Percentiles rank a stretch among this genome's conserved stretches.
Conservation (phyloP, 495 filamentous ascomycete species). For the Talaromyces wortmannii region DNA sequence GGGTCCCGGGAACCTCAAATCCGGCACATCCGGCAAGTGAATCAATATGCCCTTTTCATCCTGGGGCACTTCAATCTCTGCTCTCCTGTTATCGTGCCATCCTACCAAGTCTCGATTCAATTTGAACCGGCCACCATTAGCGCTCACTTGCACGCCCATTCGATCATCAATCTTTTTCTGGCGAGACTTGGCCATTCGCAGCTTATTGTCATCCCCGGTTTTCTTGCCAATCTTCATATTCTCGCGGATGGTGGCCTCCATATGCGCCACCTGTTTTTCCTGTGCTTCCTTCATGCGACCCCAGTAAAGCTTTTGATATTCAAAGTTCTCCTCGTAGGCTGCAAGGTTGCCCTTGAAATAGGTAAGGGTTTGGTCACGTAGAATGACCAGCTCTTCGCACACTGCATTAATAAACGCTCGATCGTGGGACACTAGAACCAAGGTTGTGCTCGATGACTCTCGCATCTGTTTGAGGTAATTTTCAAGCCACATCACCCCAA, state of each 20-base stretch:
- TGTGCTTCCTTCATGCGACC: conserved; percentile 73
- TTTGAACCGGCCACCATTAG: conserved; percentile 69
- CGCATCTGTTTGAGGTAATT: conserved; percentile 52
- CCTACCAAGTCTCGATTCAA: conserved; percentile 65
- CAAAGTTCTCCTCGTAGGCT: conserved; percentile 59
- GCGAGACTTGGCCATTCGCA: conserved; percentile 68
- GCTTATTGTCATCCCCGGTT: conserved; percentile 70
- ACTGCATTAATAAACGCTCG: conserved; percentile 64
- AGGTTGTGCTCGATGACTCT: conserved; percentile 25
- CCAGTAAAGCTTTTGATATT: conserved; percentile 56
- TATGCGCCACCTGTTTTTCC: conserved; percentile 68
- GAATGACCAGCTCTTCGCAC: conserved; percentile 68
- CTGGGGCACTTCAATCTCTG: conserved; percentile 61
- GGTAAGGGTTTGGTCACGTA: conserved; percentile 50
- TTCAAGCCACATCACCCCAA: conserved; percentile 80
- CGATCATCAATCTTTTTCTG: conserved; percentile 78
- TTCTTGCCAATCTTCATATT: conserved; percentile 63
- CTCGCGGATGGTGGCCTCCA: conserved; percentile 66
- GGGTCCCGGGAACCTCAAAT: conserved; percentile 67
- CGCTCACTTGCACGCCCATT: conserved; percentile 64
- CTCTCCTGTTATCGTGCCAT: conserved; percentile 46
- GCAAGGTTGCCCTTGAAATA: conserved; percentile 67
- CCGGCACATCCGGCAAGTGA: conserved; percentile 49
- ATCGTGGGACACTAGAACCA: conserved; percentile 76
- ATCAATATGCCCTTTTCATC: conserved; percentile 57